These are phyloP conservation scores for Amphirosellinia nigrospora DNA, from an alignment of 495 filamentous ascomycete species.

Conservation along the genomic window DNA sequence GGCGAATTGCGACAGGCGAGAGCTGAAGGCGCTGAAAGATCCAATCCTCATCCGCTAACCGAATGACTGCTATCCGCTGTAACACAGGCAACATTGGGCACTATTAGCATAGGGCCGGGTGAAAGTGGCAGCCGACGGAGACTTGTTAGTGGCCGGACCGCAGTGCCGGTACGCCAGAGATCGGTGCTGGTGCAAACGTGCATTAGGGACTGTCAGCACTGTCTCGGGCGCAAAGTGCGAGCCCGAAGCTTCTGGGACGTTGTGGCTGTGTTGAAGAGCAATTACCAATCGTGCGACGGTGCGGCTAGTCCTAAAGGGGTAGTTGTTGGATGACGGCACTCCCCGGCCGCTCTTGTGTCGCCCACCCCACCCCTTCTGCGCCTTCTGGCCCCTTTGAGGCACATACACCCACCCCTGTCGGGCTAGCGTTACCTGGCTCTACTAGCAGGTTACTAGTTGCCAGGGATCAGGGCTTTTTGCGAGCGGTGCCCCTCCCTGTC, in stretches of 20 bases:
- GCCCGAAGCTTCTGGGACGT: constrained; percentile 33
- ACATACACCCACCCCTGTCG: constrained; percentile 10
- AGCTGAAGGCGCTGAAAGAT: constrained; percentile 20
- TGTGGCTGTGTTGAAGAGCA: constrained; percentile 35
- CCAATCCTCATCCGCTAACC: constrained; percentile 1
- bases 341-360: neutral
- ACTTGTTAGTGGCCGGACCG: constrained; percentile 21
- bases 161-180: constrained; percentile 29
- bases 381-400: constrained; percentile 11
- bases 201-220: neutral
- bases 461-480: constrained; percentile 23
- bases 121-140: constrained; percentile 24
- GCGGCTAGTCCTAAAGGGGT: constrained; percentile 31
- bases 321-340: constrained; percentile 16
- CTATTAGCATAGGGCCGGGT: neutral
- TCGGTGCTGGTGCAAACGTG: neutral
- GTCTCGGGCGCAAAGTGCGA: constrained; percentile 41
- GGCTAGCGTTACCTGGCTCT: constrained; percentile 3
- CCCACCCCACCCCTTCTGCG: neutral
- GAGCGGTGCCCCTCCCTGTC: neutral
- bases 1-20: constrained; percentile 19
- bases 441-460: constrained; percentile 12
- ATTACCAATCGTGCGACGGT: constrained; percentile 16
- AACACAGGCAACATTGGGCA: neutral
- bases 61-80: neutral